A percentile compares a stretch with the other conserved stretches of the same genome.
These are phyloP conservation scores for Penicillium sp. DNA, from an alignment of 2,329 filamentous ascomycete genomes.

Conservation along the genomic window DNA sequence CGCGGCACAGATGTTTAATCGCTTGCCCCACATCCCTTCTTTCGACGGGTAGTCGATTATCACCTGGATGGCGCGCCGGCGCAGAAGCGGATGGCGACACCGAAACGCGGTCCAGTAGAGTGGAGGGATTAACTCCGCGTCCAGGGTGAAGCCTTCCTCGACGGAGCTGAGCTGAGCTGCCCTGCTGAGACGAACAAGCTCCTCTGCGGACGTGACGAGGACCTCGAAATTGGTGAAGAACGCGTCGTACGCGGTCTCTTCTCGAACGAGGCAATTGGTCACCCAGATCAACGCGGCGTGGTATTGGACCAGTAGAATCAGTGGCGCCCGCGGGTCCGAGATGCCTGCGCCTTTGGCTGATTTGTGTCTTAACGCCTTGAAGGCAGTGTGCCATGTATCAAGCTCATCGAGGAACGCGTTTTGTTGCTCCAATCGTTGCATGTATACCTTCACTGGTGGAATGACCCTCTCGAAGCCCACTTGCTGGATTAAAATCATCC, in stretches of 20 bases:
- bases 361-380: slow-evolving; percentile 9
- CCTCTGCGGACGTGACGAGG: slow-evolving; percentile 8
- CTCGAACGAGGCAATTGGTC: slow-evolving; percentile 1
- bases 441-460: background rate
- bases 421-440: slow-evolving; percentile 3
- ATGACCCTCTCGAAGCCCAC: slow-evolving; percentile 4
- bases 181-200: slow-evolving; percentile 8
- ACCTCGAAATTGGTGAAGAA: slow-evolving; percentile 10
- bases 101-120: slow-evolving; percentile 35
- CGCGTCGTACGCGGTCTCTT: slow-evolving; percentile 12
- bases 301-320: slow-evolving; percentile 18
- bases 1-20: slow-evolving; percentile 4
- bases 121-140: slow-evolving; percentile 32
- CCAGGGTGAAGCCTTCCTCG: slow-evolving; percentile 19
- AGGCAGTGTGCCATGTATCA: slow-evolving; percentile 11
- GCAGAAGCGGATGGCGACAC: slow-evolving; percentile 31
- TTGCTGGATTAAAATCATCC: slow-evolving; percentile 12
- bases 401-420: slow-evolving; percentile 1
- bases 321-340: slow-evolving; percentile 13
- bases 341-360: slow-evolving; percentile 2
- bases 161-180: background rate
- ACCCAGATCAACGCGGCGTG: slow-evolving; percentile 12
- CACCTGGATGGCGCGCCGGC: slow-evolving; percentile 29
- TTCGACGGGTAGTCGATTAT: slow-evolving; percentile 9
- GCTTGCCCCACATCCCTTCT: slow-evolving; percentile 20